Conservation (phyloP, 495 filamentous ascomycete genomes). For the Aspergillus saccharolyticus region DNA sequence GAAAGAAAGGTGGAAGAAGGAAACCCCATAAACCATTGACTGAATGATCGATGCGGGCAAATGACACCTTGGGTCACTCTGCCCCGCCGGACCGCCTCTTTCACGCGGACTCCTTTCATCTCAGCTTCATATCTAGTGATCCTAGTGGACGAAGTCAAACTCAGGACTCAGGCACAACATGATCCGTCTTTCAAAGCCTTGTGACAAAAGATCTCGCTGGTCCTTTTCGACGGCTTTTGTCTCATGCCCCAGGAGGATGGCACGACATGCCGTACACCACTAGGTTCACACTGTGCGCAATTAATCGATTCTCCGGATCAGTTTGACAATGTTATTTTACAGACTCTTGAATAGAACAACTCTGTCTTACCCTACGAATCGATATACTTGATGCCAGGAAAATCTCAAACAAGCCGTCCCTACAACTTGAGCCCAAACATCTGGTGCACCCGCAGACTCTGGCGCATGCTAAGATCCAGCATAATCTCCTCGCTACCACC, state of each 20-base stretch:
- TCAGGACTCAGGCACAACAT: too few species aligned
- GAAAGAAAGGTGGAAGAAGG: slow-evolving; percentile 1
- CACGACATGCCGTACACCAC: neutral
- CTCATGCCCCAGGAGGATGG: too few species aligned
- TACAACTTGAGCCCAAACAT: slow-evolving; percentile 95
- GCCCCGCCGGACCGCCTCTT: neutral
- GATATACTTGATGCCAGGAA: neutral
- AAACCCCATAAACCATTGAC: neutral
- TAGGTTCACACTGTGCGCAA: neutral
- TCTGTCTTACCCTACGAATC: neutral
- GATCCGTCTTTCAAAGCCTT: neutral
- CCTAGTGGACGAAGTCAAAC: neutral
- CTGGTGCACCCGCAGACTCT: slow-evolving; percentile 84
- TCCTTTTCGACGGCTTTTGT: neutral
- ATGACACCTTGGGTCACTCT: neutral
- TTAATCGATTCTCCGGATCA: neutral
- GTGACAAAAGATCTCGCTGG: neutral
- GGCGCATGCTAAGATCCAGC: slow-evolving; percentile 93
- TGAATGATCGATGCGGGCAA: neutral
- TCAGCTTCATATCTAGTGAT: neutral
- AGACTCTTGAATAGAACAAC: neutral
- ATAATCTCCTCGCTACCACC: slow-evolving; percentile 98
- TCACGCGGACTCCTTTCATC: neutral
- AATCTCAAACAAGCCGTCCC: neutral
- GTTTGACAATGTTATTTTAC: neutral